phyloP scores from a whole-genome alignment of 306 rosid species.

The Acacia melanoxylon region DNA sequence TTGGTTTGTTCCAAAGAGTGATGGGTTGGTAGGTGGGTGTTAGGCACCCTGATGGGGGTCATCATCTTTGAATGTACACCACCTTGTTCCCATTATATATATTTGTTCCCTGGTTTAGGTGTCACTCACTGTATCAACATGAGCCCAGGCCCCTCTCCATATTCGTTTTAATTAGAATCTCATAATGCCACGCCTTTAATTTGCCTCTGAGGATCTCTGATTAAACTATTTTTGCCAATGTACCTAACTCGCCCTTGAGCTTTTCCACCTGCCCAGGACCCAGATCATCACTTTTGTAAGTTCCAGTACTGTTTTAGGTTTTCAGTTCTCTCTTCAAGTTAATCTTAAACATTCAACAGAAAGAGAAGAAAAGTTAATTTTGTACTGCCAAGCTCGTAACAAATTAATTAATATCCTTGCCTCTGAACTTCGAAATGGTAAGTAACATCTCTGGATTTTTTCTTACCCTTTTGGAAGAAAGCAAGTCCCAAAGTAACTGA shows the following conservation, averaged over 20 bases:
- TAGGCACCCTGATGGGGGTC: constrained; percentile 35
- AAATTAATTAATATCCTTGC: background rate
- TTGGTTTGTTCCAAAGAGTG: background rate
- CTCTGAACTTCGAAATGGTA: background rate
- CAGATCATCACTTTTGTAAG: background rate
- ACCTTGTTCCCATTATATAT: background rate
- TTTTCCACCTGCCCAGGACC: constrained; percentile 23
- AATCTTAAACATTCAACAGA: background rate
- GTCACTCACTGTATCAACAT: background rate
- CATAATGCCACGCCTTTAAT: constrained; percentile 1
- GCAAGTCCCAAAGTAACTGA: background rate
- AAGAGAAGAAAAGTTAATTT: background rate
- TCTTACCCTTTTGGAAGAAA: background rate
- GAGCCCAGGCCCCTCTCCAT: background rate
- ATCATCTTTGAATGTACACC: constrained; percentile 19
- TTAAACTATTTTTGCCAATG: background rate
- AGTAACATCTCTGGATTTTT: background rate
- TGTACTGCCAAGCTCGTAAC: background rate
- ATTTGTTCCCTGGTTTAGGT: constrained; percentile 12
- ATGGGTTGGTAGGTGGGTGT: constrained; percentile 40
- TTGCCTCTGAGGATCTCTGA: background rate
- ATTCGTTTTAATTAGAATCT: background rate
- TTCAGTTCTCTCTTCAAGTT: background rate
- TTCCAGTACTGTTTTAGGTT: background rate
- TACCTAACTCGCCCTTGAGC: constrained; percentile 4